Evolutionary conservation across 2,329 filamentous ascomycete species (phyloP), one percentile per base, ranked within the genome.

Genomic region (Penicillium sp.): DNA sequence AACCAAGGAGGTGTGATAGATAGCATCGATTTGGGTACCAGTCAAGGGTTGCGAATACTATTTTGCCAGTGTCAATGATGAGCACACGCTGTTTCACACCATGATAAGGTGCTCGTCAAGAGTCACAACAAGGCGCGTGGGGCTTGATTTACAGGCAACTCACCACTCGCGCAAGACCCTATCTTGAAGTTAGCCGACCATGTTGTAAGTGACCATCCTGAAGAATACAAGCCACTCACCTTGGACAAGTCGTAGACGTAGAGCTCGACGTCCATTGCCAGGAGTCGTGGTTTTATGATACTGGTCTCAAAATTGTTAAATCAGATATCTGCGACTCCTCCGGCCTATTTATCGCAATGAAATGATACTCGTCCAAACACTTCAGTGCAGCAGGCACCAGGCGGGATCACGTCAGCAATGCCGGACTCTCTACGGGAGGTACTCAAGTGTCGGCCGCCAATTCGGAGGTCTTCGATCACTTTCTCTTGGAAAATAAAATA

Each of bases 1-100:
- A 37, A 95, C 85, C 46, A 98, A 83, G 0, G 90, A 88, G 0
- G 93, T 97, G 67, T 98, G 93, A 59, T 97, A 97, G 45, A 98
- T 82, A 46, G 93, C 93, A 67, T 97, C 91, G 43, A 96, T 88
- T 45, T 85, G 82, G 1, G 77, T 79, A 1, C 84, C 84, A 4
- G 85, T 77, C 39, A 86, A 73, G 41, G 78, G 71, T 43, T 65
- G 66, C 9, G 79, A 83, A 65, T 82, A 79, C 71, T 80, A 56
- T 34, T 18, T 9, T 5, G 28, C 12, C 18, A 34, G 29, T 11
- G 11, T 32, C 11, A 32, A 32, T 11, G 4, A 32, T 32, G 29
- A 32, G 11, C 29, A 32, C 11, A 4, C 18, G 18, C 3, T 18
- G 1, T 18, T 18, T 18, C 18, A 18, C 18, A 18, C 18, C 18